Conservation (phyloP, 225 moss, liverwort and hornwort genomes). For the Thuidium tamariscinum region DNA sequence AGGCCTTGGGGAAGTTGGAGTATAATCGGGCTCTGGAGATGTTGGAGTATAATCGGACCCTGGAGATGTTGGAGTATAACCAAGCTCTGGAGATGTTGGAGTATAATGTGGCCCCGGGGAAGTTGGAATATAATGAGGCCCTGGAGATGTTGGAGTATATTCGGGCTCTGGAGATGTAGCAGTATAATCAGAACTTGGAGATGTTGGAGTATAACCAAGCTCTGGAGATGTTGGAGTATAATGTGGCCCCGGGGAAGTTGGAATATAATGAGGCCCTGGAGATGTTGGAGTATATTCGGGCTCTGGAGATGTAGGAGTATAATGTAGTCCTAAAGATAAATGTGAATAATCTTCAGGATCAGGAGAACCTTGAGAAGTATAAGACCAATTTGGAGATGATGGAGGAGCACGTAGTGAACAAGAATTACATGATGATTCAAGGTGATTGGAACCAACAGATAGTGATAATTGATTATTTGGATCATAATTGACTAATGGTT, state of each 20-base stretch:
- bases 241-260: background rate
- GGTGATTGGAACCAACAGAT: background rate
- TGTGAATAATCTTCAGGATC: background rate
- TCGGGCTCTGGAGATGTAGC: accelerated
- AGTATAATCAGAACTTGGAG: too few relatives aligned
- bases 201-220: background rate
- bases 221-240: background rate
- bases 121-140: background rate
- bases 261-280: background rate
- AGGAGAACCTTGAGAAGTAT: too few relatives aligned
- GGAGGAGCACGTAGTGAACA: background rate
- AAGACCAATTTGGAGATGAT: background rate
- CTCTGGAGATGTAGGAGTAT: too few relatives aligned
- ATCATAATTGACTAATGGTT: background rate
- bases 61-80: too few relatives aligned
- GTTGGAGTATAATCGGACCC: too few relatives aligned
- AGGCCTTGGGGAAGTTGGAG: too few relatives aligned
- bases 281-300: too few relatives aligned
- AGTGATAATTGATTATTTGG: background rate
- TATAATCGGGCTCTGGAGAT: too few relatives aligned
- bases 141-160: background rate
- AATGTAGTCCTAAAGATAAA: background rate
- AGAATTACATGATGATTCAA: background rate
- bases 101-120: background rate
- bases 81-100: background rate